Conservation (phyloP, 495 filamentous ascomycete species). For the Penicillium chermesinum region DNA sequence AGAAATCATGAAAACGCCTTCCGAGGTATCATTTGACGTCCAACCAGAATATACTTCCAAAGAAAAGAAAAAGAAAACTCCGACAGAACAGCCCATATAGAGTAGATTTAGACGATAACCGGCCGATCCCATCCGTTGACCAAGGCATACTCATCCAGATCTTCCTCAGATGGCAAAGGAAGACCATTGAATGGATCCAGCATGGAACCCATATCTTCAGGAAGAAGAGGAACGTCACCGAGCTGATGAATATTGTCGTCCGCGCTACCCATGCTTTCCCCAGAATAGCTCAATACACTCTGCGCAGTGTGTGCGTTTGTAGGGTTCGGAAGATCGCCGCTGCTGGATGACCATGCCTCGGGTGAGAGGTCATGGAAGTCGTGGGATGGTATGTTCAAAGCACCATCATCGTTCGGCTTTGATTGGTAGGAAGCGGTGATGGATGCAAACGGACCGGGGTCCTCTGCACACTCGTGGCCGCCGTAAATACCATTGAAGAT, state of each 20-base stretch:
- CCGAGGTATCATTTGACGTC: slow-evolving; percentile 9
- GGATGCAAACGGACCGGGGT: slow-evolving; percentile 41
- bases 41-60: not conserved
- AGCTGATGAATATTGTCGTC: slow-evolving; percentile 33
- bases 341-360: slow-evolving; percentile 41
- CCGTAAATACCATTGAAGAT: slow-evolving; percentile 83
- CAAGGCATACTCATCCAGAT: slow-evolving; percentile 32
- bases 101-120: slow-evolving; percentile 29
- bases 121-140: slow-evolving; percentile 36
- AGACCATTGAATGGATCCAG: slow-evolving; percentile 45
- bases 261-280: slow-evolving; percentile 62
- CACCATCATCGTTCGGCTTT: slow-evolving; percentile 21
- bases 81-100: not conserved
- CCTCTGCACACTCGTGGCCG: slow-evolving; percentile 52
- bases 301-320: slow-evolving; percentile 47
- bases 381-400: slow-evolving; percentile 14
- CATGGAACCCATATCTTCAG: slow-evolving; percentile 24
- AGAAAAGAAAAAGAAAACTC: not conserved
- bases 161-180: slow-evolving; percentile 39
- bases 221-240: slow-evolving; percentile 18
- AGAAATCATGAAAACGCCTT: slow-evolving; percentile 8
- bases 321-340: slow-evolving; percentile 26
- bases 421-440: slow-evolving; percentile 35
- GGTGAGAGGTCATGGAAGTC: slow-evolving; percentile 35
- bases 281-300: slow-evolving; percentile 70